Evolutionary conservation across 1,284 basidiomycete species (phyloP).

Genomic region (Apiotrichum gamsii): DNA sequence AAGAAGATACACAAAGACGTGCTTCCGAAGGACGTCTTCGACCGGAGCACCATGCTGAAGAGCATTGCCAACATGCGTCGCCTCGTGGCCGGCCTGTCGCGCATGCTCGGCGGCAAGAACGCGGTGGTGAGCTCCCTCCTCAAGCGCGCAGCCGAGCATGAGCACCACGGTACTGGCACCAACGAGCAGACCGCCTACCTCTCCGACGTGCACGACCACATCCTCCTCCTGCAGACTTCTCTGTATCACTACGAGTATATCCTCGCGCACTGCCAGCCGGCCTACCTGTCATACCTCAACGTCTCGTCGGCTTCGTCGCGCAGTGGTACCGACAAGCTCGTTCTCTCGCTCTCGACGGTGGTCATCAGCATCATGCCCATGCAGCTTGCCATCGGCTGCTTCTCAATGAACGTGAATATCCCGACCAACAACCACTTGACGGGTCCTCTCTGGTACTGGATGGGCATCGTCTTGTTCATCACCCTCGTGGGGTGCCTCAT

Average conservation of each 20-base stretch:
- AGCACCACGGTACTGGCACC: too few species aligned
- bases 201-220: conserved; percentile 92
- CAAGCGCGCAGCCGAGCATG: conserved; percentile 60
- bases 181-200: conserved; percentile 75
- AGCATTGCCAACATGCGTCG: conserved; percentile 76
- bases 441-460: conserved; percentile 54
- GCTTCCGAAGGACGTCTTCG: conserved; percentile 27
- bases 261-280: conserved; percentile 78
- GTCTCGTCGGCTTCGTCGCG: conserved; percentile 59
- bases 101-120: conserved; percentile 72
- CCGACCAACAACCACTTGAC: conserved; percentile 38
- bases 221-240: conserved; percentile 76
- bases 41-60: conserved; percentile 51
- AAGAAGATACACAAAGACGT: too few species aligned
- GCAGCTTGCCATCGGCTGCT: conserved; percentile 58
- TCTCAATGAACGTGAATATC: background rate
- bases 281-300: conserved; percentile 72
- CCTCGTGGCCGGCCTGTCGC: conserved; percentile 71
- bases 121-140: conserved; percentile 75
- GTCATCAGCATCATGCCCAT: conserved; percentile 65
- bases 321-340: conserved; percentile 59
- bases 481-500: conserved; percentile 35
- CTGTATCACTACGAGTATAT: conserved; percentile 84
- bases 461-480: conserved; percentile 33
- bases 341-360: conserved; percentile 63